Percentiles rank a stretch among this genome's conserved stretches.
Conservation (phyloP, 805 yeast species). For the Candida awuae region DNA sequence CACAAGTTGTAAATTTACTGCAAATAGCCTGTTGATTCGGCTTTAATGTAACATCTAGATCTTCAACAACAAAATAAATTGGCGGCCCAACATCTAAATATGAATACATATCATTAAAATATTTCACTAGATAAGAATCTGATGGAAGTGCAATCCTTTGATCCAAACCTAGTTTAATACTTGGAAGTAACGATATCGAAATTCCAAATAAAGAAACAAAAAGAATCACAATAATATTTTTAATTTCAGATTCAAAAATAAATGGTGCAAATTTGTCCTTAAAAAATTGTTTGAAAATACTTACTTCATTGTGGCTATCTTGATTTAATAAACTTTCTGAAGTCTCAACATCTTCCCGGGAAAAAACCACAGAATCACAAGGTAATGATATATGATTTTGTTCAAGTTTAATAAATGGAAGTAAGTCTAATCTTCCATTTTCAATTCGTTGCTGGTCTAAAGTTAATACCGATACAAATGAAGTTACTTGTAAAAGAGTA, state of each 20-base stretch:
- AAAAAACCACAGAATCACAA: constrained; percentile 1
- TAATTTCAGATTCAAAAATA: constrained; percentile 40
- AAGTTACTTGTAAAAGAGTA: constrained; percentile 70
- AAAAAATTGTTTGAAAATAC: constrained; percentile 35
- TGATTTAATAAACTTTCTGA: constrained; percentile 14
- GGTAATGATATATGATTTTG: constrained; percentile 12
- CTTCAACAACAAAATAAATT: constrained; percentile 71
- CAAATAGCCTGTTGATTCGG: constrained; percentile 67
- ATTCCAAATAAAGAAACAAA: constrained; percentile 61
- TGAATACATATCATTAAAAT: constrained; percentile 66
- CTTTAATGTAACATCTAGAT: constrained; percentile 53
- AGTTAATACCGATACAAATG: constrained; percentile 65
- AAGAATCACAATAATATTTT: constrained; percentile 40
- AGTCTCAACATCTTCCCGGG: constrained; percentile 5
- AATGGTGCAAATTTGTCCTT: constrained; percentile 49
- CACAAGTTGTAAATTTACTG: constrained; percentile 81
- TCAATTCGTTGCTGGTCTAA: constrained; percentile 59
- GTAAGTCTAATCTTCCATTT: constrained; percentile 48
- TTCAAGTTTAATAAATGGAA: constrained; percentile 42
- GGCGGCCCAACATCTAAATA: constrained; percentile 90
- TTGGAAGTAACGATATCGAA: constrained; percentile 63
- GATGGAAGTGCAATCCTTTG: constrained; percentile 83
- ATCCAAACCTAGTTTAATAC: constrained; percentile 71
- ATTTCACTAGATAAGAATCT: constrained; percentile 72
- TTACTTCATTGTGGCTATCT: constrained; percentile 14